Base-by-base conservation (phyloP, 1,139 yeast genomes). In the Eremothecium coryli region DNA sequence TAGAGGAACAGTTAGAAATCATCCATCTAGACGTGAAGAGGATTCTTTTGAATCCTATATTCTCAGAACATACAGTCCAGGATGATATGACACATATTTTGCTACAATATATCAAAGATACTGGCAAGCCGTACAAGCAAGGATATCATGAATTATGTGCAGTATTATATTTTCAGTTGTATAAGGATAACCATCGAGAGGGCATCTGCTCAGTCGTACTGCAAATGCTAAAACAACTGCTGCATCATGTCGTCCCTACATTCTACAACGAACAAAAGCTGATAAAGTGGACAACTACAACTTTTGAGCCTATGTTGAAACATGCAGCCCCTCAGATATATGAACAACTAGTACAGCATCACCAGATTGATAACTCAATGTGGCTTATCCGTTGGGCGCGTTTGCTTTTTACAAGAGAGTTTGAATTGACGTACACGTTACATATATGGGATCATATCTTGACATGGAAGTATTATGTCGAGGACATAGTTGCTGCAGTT, bases 131-230 rank as follows among this genome's bases (percentile, higher is more conserved):
- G 2, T 79, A 79, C 52, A 76, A 72, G 45, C 88, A 79, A 49
- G 88, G 88, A 0, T 64, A 73, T 41, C 88, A 79, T 54, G 88
- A 79, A 50, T 61, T 79, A 10, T 61, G 76, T 42, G 86, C 84
- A 1, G 51, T 76, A 38, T 60, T 79, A 2, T 76, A 68, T 48
- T 55, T 73, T 38, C 70, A 67, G 39, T 41, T 76, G n/a, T 52
- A 60, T 40, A 50, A 54, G 7, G 32, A 29, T 31, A 31, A 26
- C 26, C 17, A 27, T 16, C 20, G 22, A 9, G 27, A 31, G 12
- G 18, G 20, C 17, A 32, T 23, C n/a, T 11, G 21, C 18, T 18
- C 18, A 15, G 18, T 11, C 11, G 27, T 25, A 31, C 18, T 29
- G 18, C 12, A 22, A 18, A 48, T 46, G 36, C 37, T 47, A 6